A percentile compares a stretch with the other conserved stretches of the same genome.
Conservation (phyloP, 2,329 filamentous ascomycete species). For the Lachnellula willkommii region DNA sequence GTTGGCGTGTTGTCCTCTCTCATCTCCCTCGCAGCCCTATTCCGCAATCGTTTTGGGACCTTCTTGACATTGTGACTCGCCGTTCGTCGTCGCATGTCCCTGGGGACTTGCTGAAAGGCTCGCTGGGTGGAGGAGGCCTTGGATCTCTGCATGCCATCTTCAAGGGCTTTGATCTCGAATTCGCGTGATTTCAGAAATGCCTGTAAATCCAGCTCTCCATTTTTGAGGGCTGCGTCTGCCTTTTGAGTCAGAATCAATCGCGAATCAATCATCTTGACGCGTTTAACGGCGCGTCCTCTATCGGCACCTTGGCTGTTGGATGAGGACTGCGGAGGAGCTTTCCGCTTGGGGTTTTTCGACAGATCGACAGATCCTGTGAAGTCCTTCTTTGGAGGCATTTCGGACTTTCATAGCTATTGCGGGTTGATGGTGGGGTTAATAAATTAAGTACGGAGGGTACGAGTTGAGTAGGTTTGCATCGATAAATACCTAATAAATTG, state of each 20-base stretch:
- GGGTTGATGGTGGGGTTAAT: not conserved
- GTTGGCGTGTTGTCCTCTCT: conserved; percentile 84
- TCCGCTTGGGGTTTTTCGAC: conserved; percentile 21
- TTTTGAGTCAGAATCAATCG: conserved; percentile 42
- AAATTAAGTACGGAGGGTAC: not conserved
- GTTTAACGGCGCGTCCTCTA: conserved; percentile 32
- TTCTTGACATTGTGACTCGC: conserved; percentile 93
- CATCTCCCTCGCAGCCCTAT: conserved; percentile 69
- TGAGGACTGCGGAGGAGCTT: conserved; percentile 21
- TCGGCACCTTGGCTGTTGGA: conserved; percentile 8
- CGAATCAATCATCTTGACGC: conserved; percentile 38
- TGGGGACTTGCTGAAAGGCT: conserved; percentile 87
- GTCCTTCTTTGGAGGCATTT: conserved; percentile 18
- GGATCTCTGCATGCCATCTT: conserved; percentile 72
- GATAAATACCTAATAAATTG: not conserved
- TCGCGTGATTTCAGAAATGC: conserved; percentile 80
- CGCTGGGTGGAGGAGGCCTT: conserved; percentile 58
- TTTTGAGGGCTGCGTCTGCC: conserved; percentile 38
- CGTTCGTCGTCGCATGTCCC: conserved; percentile 76
- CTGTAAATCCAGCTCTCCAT: conserved; percentile 79
- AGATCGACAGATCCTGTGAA: not conserved
- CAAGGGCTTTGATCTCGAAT: conserved; percentile 82
- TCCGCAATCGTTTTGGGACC: conserved; percentile 71
- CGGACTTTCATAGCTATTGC: not conserved
- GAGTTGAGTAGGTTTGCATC: not conserved